These are phyloP conservation scores for Mycena crocata DNA, from an alignment of 768 basidiomycete species.

Conservation along the genomic window DNA sequence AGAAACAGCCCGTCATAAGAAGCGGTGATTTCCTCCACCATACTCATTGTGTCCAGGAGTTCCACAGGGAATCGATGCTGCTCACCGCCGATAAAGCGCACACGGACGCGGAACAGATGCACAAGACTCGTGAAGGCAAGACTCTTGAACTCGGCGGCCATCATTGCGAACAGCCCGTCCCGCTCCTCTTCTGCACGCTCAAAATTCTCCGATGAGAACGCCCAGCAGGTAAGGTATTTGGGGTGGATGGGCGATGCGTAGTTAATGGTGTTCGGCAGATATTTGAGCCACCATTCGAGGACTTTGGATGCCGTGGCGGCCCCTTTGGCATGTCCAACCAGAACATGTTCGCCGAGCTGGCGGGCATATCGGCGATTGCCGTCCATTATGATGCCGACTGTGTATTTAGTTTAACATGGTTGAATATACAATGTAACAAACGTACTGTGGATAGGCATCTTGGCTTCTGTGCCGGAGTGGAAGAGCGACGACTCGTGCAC, in stretches of 20 bases:
- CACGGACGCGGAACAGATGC: conserved; percentile 28
- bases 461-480: conserved; percentile 11
- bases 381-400: conserved; percentile 34
- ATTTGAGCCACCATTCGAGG: conserved; percentile 35
- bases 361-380: conserved; percentile 32
- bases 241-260: conserved; percentile 5
- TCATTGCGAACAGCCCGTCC: conserved; percentile 29
- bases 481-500: conserved; percentile 21
- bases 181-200: conserved; percentile 28
- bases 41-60: conserved; percentile 25
- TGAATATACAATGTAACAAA: not conserved
- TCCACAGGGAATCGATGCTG: conserved; percentile 24
- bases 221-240: conserved; percentile 32
- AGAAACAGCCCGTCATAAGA: conserved; percentile 19
- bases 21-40: conserved; percentile 28
- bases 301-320: conserved; percentile 28
- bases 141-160: conserved; percentile 30
- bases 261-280: conserved; percentile 23
- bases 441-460: conserved; percentile 25
- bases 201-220: conserved; percentile 33
- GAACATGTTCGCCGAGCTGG: conserved; percentile 19
- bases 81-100: conserved; percentile 28
- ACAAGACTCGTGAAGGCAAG: conserved; percentile 31
- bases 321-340: conserved; percentile 29
- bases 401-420: not conserved